phyloP scores from a whole-genome alignment of 2,329 filamentous ascomycete species.

The Diplocarpon mali region DNA sequence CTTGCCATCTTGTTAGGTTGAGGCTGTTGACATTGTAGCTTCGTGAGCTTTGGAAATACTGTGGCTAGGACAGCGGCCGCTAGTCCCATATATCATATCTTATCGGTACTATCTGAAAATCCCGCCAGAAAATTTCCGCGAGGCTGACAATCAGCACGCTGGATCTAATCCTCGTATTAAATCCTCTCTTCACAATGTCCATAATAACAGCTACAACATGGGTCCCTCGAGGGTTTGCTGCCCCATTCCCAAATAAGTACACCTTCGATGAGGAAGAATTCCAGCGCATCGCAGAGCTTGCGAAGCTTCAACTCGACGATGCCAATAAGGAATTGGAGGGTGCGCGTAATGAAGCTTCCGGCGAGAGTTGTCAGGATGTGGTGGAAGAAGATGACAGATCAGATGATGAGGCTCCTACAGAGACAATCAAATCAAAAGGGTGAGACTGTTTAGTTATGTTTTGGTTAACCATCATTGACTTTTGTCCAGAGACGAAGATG shows the following conservation, averaged over 20 bases:
- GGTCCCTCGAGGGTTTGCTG: conserved; percentile 48
- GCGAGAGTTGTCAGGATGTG: conserved; percentile 24
- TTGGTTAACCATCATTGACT: conserved; percentile 17
- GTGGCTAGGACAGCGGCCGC: neutral
- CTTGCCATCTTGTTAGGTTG: conserved; percentile 27
- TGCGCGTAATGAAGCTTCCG: conserved; percentile 28
- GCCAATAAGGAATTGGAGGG: conserved; percentile 76
- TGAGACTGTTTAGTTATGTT: conserved; percentile 26
- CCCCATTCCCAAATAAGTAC: conserved; percentile 46
- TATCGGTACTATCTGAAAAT: neutral
- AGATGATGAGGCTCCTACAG: conserved; percentile 21
- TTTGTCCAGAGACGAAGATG: conserved; percentile 47
- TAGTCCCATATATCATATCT: too few species aligned
- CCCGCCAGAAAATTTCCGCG: too few species aligned
- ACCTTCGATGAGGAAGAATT: conserved; percentile 49
- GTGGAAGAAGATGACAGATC: conserved; percentile 30
- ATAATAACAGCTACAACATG: conserved; percentile 50
- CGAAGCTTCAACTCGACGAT: conserved; percentile 63
- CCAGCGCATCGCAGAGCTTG: conserved; percentile 45
- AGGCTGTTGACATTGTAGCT: neutral
- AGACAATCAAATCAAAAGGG: conserved; percentile 30
- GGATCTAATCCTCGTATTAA: neutral
- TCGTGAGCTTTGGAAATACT: neutral
- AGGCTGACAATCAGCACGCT: too few species aligned
- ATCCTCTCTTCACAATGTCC: conserved; percentile 21